These are phyloP conservation scores for Euphorbia schlechtendalii DNA, from an alignment of 441 rosid species.

Conservation along the genomic window DNA sequence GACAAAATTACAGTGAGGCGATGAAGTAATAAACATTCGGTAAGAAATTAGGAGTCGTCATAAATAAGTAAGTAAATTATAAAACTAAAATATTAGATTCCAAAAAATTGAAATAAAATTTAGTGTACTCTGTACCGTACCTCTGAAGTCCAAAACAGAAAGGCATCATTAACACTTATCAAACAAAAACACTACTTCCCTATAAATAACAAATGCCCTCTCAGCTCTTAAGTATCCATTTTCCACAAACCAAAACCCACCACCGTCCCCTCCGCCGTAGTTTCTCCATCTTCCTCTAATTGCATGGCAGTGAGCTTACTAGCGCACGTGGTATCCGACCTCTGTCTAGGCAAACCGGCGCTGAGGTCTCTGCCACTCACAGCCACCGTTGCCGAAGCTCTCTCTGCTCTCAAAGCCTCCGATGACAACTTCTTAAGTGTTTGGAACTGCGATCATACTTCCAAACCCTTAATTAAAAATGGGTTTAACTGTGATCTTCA, in stretches of 20 bases:
- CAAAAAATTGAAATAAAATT: too few species aligned
- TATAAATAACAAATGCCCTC: neutral
- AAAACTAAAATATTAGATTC: too few species aligned
- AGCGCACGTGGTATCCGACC: slow-evolving; percentile 57
- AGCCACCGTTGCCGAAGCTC: slow-evolving; percentile 48
- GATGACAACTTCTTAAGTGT: slow-evolving; percentile 55
- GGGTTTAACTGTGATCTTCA: neutral
- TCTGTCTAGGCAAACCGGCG: slow-evolving; percentile 85
- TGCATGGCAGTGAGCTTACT: slow-evolving; percentile 69
- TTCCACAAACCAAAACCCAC: neutral
- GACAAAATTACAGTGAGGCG: too few species aligned
- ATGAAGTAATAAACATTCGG: too few species aligned
- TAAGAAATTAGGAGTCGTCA: too few species aligned
- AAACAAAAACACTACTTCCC: neutral
- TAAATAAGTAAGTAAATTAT: too few species aligned
- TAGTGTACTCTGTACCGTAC: slow-evolving; percentile 12
- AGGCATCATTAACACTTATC: neutral
- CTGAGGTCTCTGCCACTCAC: slow-evolving; percentile 45
- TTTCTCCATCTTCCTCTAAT: slow-evolving; percentile 8
- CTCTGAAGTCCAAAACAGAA: neutral
- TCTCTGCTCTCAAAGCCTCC: slow-evolving; percentile 43
- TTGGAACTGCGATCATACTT: slow-evolving; percentile 51
- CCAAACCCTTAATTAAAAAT: neutral
- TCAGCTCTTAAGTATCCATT: neutral
- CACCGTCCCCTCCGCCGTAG: neutral